Conservation (phyloP, 2,329 filamentous ascomycete genomes). For the Didymella exigua region DNA sequence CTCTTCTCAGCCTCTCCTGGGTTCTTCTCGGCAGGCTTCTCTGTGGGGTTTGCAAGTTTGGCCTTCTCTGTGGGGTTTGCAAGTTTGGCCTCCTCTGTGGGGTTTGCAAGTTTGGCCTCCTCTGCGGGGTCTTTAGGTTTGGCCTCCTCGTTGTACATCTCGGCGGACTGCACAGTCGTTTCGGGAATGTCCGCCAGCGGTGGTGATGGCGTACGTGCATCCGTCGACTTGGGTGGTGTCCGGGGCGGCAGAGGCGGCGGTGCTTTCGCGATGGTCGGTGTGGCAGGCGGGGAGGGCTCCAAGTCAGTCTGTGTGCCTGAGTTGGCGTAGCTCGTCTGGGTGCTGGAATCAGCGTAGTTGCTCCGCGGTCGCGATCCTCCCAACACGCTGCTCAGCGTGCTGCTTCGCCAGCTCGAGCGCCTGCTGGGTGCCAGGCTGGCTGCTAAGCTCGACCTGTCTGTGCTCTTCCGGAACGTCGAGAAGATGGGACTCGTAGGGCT, state of each 20-base stretch:
- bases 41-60: slow-evolving; percentile 31
- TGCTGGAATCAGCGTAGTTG: slow-evolving; percentile 46
- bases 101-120: slow-evolving; percentile 47
- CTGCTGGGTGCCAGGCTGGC: slow-evolving; percentile 50
- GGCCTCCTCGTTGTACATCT: slow-evolving; percentile 49
- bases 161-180: slow-evolving; percentile 24
- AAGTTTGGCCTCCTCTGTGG: slow-evolving; percentile 39
- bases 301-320: slow-evolving; percentile 66
- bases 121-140: slow-evolving; percentile 31
- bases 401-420: slow-evolving; percentile 72
- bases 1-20: background rate
- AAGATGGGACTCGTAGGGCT: slow-evolving; percentile 74
- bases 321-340: slow-evolving; percentile 50
- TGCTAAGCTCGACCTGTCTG: slow-evolving; percentile 65
- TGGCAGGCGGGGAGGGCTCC: slow-evolving; percentile 35
- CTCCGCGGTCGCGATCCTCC: slow-evolving; percentile 66
- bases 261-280: slow-evolving; percentile 2
- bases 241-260: slow-evolving; percentile 36
- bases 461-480: slow-evolving; percentile 68
- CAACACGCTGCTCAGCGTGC: slow-evolving; percentile 67
- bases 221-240: slow-evolving; percentile 7
- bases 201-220: slow-evolving; percentile 29
- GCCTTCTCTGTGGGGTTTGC: slow-evolving; percentile 47
- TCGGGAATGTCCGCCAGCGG: slow-evolving; percentile 47
- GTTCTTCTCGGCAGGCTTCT: background rate